Evolutionary conservation across 495 filamentous ascomycete species (phyloP), one percentile per base, ranked within the genome.

Genomic region (Platismatia glauca): DNA sequence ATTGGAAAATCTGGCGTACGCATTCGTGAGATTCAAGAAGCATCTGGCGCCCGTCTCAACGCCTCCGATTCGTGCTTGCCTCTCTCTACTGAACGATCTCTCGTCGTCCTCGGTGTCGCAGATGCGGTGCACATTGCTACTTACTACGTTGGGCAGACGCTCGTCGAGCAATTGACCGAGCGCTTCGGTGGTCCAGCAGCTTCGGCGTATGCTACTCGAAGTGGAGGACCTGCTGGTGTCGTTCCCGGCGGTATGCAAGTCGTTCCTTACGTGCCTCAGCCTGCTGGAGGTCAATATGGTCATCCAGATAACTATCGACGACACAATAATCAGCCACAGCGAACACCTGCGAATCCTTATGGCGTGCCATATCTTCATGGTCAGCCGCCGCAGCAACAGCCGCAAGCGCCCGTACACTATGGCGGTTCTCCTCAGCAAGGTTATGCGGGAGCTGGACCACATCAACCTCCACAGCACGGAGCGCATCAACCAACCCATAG

Each of bases 21-120:
- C 59, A 98, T 98, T 74, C 92, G 94, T 58, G 94, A 98, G 78
- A 98, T 98, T 66, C 94, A 98, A 75, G 94, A 97, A 70, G 91
- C 91, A 7, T 98, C 94, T 6, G 94, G 95, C 55, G 92, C 94
- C 53, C 88, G 95, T 60, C 86, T 98, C 29, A 98, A 97, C 73
- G 94, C 95, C 39, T 98, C 94, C 3, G 94, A 97, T 68, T 85
- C 90, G 4, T 95, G 91, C 71, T 83, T 97, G 46, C 94, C 94
- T 27, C 77, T 96, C 46, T 97, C 94, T 13, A 94, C 89, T 48
- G 94, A 98, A 77, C 88, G 94, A 53, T 97, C 95, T 20, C 84
- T 98, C n/a, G 91, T 97, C 59, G 89, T 94, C 55, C 86, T 91
- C 71, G 89, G 89, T 69, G 89, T 94, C 50, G 89, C 89, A 58